Evolutionary conservation across 2,329 filamentous ascomycete genomes (phyloP).

Genomic region (Fusarium tjaetaba): DNA sequence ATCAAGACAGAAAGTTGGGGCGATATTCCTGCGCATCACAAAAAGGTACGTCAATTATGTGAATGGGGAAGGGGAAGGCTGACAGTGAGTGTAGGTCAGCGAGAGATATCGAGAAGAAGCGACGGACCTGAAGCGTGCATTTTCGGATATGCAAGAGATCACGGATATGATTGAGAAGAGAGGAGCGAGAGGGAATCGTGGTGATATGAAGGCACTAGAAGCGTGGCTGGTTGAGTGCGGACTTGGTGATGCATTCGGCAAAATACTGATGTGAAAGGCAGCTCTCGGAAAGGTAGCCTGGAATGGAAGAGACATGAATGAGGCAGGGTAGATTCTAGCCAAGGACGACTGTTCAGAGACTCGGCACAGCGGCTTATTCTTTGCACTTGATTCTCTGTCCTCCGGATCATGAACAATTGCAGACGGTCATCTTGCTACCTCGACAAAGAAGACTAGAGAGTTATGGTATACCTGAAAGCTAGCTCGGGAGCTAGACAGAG

Average conservation of each 20-base stretch:
- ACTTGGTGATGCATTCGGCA: slow-evolving; percentile 40
- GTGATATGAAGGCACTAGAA: slow-evolving; percentile 64
- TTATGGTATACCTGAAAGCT: no score
- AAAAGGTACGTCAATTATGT: slow-evolving; percentile 55
- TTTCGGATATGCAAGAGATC: slow-evolving; percentile 67
- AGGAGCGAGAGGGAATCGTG: slow-evolving; percentile 60
- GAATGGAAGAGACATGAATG: not conserved
- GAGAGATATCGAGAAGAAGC: slow-evolving; percentile 60
- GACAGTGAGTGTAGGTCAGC: slow-evolving; percentile 49
- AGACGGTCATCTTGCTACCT: no score
- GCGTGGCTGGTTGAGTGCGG: slow-evolving; percentile 55
- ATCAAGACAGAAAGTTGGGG: slow-evolving; percentile 73
- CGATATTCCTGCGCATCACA: slow-evolving; percentile 69
- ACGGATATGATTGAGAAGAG: slow-evolving; percentile 59
- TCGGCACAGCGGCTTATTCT: fast-evolving
- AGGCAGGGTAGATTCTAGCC: fast-evolving
- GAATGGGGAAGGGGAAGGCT: fast-evolving
- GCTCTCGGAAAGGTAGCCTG: no score
- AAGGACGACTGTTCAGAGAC: fast-evolving
- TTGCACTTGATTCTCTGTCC: fast-evolving
- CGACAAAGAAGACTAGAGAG: no score
- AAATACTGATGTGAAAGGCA: slow-evolving; percentile 36
- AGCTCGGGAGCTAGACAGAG: not conserved
- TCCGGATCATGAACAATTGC: no score
- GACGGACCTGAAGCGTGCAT: slow-evolving; percentile 50